These are phyloP conservation scores for Ogataea naganishii DNA, from an alignment of 805 yeast genomes.

Conservation along the genomic window DNA sequence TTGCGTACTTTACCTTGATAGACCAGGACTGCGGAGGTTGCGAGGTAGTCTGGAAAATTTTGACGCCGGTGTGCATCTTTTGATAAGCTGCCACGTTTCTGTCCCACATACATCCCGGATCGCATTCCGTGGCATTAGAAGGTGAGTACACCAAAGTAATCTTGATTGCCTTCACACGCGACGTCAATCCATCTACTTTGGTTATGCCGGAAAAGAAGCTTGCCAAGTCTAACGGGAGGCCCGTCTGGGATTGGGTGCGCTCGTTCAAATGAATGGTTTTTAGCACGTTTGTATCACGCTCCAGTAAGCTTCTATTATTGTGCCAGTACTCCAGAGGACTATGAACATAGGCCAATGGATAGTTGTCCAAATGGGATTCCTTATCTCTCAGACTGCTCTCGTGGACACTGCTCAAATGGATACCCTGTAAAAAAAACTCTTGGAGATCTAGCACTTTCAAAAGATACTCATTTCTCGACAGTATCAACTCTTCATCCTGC, in stretches of 20 bases:
- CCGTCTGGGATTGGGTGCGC: constrained; percentile 11
- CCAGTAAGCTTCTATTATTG: constrained; percentile 18
- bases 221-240: constrained; percentile 16
- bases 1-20: constrained; percentile 4
- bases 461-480: constrained; percentile 27
- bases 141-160: constrained; percentile 24
- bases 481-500: constrained; percentile 14
- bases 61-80: background rate
- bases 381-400: background rate
- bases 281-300: constrained; percentile 25
- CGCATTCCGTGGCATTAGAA: constrained; percentile 3
- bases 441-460: constrained; percentile 27
- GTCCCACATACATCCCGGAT: constrained; percentile 22
- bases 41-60: too few relatives aligned
- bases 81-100: constrained; percentile 18
- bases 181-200: constrained; percentile 34
- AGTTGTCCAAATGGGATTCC: background rate
- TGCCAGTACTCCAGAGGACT: constrained; percentile 39
- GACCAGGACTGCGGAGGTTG: too few relatives aligned
- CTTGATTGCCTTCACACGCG: constrained; percentile 30
- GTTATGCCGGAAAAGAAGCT: constrained; percentile 29
- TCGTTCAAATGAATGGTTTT: constrained; percentile 29
- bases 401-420: constrained; percentile 4
- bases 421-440: constrained; percentile 17
- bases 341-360: constrained; percentile 17